phyloP scores from a whole-genome alignment of 192 early-diverging fungal species.

The Mortierella antarctica region DNA sequence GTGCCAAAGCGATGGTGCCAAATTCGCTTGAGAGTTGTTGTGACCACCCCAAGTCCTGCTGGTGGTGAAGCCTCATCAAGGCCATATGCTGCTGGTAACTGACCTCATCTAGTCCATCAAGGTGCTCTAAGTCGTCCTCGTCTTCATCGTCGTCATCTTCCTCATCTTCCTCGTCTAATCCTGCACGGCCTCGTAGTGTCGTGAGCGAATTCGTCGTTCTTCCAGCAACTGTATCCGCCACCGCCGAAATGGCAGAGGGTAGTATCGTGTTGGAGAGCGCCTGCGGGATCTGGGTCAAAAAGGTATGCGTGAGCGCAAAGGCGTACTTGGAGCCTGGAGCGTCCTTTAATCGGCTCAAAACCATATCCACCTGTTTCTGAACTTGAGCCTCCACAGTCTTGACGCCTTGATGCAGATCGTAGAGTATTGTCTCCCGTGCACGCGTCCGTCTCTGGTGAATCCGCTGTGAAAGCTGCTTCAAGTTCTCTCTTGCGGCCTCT shows the following conservation, averaged over 20 bases:
- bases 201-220: conserved; percentile 42
- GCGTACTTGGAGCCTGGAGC: conserved; percentile 44
- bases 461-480: conserved; percentile 30
- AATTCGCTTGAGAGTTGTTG: conserved; percentile 38
- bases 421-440: conserved; percentile 41
- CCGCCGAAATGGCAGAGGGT: conserved; percentile 48
- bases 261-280: conserved; percentile 42
- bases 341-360: conserved; percentile 33
- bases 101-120: conserved; percentile 25
- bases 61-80: conserved; percentile 6
- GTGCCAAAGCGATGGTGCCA: conserved; percentile 30
- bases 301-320: conserved; percentile 41
- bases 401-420: conserved; percentile 41
- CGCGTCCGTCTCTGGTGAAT: conserved; percentile 39
- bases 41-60: conserved; percentile 13
- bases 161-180: conserved; percentile 43
- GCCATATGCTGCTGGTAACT: conserved; percentile 16
- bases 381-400: conserved; percentile 50
- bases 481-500: conserved; percentile 34
- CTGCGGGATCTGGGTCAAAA: conserved; percentile 44
- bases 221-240: conserved; percentile 40
- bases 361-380: conserved; percentile 52
- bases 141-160: conserved; percentile 43
- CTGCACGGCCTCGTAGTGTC: conserved; percentile 25
- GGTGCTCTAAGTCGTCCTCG: conserved; percentile 11